Percentiles rank a stretch among this genome's conserved stretches.
Conservation (phyloP, 2,329 filamentous ascomycete species). For the Alternaria ventricosa region DNA sequence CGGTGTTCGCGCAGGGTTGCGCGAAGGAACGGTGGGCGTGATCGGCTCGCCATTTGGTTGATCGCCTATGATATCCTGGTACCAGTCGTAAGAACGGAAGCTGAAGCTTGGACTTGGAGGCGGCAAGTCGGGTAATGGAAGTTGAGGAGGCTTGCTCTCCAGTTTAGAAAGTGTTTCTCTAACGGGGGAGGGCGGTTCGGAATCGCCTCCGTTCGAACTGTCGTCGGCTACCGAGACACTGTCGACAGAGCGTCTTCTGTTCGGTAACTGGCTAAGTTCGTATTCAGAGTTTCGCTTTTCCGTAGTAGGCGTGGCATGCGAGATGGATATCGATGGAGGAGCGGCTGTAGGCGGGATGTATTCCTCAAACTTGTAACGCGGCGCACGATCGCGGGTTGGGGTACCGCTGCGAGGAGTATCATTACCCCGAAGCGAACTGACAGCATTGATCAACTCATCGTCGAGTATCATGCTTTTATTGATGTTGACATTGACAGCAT, state of each 20-base stretch:
- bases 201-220: constrained; percentile 1
- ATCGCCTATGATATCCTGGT: constrained; percentile 35
- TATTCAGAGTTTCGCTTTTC: constrained; percentile 22
- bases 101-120: constrained; percentile 34
- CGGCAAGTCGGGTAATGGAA: constrained; percentile 24
- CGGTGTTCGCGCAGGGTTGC: constrained; percentile 13
- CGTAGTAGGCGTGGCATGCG: constrained; percentile 7
- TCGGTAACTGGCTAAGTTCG: constrained; percentile 25
- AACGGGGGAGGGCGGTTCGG: constrained; percentile 4
- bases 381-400: constrained; percentile 23
- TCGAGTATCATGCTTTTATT: constrained; percentile 40
- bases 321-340: constrained; percentile 12
- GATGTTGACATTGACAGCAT: constrained; percentile 36
- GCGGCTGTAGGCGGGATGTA: constrained; percentile 23
- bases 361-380: constrained; percentile 33
- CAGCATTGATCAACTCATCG: constrained; percentile 28
- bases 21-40: neutral
- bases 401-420: constrained; percentile 15
- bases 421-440: constrained; percentile 15
- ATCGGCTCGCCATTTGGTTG: constrained; percentile 11
- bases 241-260: constrained; percentile 3
- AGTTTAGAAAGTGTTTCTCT: constrained; percentile 18
- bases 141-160: constrained; percentile 18
- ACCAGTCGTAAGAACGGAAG: constrained; percentile 37
- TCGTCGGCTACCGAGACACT: constrained; percentile 11